Evolutionary conservation across 164 flowering plant genomes (phyloP).

Genomic region (Vitis riparia): DNA sequence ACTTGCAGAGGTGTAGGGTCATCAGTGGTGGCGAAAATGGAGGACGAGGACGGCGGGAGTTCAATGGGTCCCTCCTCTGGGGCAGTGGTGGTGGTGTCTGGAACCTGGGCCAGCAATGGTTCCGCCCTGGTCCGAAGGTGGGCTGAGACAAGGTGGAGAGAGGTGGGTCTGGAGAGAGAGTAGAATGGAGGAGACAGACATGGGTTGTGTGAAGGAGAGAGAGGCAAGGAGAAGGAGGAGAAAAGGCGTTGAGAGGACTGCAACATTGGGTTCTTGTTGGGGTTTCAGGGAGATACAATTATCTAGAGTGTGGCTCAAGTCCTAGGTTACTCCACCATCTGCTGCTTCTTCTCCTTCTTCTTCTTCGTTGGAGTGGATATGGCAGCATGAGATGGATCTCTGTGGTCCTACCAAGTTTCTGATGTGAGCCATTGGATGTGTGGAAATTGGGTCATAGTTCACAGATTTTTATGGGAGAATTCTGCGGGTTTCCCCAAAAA

Average conservation of each 20-base stretch:
- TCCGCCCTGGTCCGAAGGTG: conserved; percentile 23
- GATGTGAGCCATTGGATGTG: no score
- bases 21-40: conserved; percentile 55
- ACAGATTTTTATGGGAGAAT: no score
- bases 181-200: conserved; percentile 9
- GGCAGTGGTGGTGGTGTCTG: conserved; percentile 21
- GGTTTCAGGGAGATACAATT: no score
- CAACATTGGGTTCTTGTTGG: conserved; percentile 27
- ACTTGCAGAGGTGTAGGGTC: conserved; percentile 76
- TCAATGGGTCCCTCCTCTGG: conserved; percentile 63
- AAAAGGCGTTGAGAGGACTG: conserved; percentile 25
- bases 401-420: no score
- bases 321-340: no score
- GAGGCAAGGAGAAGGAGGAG: conserved; percentile 20
- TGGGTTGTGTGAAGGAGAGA: conserved; percentile 12
- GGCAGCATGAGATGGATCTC: no score
- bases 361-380: no score
- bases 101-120: conserved; percentile 32
- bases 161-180: conserved; percentile 16
- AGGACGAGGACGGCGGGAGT: conserved; percentile 50
- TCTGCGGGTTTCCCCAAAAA: no score
- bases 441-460: no score
- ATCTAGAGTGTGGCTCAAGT: no score
- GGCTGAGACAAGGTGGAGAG: conserved; percentile 20
- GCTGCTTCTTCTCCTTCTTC: no score